These are phyloP conservation scores for Auriscalpium vulgare DNA, from an alignment of 768 basidiomycete genomes.

Conservation along the genomic window DNA sequence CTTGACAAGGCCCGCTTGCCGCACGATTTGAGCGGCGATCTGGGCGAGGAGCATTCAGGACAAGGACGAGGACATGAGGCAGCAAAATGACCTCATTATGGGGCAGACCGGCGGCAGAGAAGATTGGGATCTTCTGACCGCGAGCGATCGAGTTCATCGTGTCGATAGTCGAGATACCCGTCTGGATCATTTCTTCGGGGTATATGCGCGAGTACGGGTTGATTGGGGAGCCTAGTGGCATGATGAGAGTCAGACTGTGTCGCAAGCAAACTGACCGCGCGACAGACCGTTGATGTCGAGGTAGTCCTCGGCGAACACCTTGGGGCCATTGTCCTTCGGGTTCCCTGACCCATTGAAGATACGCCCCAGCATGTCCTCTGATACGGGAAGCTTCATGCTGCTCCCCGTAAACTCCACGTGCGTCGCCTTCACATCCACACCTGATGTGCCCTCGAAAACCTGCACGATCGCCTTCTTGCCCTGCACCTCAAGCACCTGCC, in stretches of 20 bases:
- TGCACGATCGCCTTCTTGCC: conserved; percentile 99
- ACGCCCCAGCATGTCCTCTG: conserved; percentile 97
- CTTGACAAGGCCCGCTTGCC: conserved; percentile 96
- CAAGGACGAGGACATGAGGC: conserved; percentile 1
- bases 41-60: conserved; percentile 24
- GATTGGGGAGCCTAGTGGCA: conserved; percentile 79
- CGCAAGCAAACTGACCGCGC: conserved; percentile 3
- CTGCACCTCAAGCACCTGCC: conserved; percentile 95
- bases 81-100: conserved; percentile 80
- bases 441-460: conserved; percentile 97
- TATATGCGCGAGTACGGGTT: conserved; percentile 98
- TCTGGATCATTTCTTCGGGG: conserved; percentile 99
- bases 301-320: conserved; percentile 99
- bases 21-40: conserved; percentile 99
- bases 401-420: conserved; percentile 97
- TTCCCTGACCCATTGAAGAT: conserved; percentile 99
- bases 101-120: conserved; percentile 96
- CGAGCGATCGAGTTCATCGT: conserved; percentile 99
- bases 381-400: conserved; percentile 98
- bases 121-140: conserved; percentile 99
- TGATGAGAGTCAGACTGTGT: background rate
- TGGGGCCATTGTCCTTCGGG: conserved; percentile 97
- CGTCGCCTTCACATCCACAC: conserved; percentile 94
- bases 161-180: conserved; percentile 98
- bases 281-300: conserved; percentile 93